Base-by-base conservation (phyloP, 2,329 filamentous ascomycete species). In the Alternaria triticina region DNA sequence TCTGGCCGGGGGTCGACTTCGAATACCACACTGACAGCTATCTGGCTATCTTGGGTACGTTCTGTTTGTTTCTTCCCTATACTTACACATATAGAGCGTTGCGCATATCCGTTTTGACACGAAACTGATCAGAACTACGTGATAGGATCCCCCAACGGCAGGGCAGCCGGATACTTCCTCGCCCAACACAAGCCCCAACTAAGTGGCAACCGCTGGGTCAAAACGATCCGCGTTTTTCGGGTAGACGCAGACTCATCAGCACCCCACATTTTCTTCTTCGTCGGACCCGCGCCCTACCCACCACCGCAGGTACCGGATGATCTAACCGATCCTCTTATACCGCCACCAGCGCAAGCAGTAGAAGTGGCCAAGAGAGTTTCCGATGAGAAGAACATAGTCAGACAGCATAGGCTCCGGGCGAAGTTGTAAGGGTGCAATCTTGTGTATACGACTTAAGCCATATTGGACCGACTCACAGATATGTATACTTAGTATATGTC, bases 391-490 rank as follows among this genome's bases (percentile, higher is more conserved):
- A 58, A 46, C 1, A 8, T 66, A 2, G 17, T 63, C 3, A 50
- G 61, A 8, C 61, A 66, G 15, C 65, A 64, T 45, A 25, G 57
- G 2, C 13, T 64, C 9, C 13, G 57, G 17, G 54, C 43, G 6
- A 49, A 13, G 4, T 17, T 20, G 6, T 30, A 11, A 43, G 5
- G 2, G 4, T n/a, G 23, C 10, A 4, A 6, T 22, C 13, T 25
- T 22, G 7, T 4, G 11, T 12, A 30, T 9, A 50, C 17, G 28
- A 27, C 33, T 40, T 40, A 15, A 5, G 36, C 36, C n/a, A 40
- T 8, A 2, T 3, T 40, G 2, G 1, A 40, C 36, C 36, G 36
- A 3, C 36, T 40, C 36, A 17, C 9, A 40, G 2, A 40, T 40
- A n/a, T 17, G 2, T 1, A 2, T 3, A 15, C 36, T 10, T 36